Percentiles rank a stretch among this genome's conserved stretches.
Conservation (phyloP, 345 rosid genomes). For the Trapa incisa region DNA sequence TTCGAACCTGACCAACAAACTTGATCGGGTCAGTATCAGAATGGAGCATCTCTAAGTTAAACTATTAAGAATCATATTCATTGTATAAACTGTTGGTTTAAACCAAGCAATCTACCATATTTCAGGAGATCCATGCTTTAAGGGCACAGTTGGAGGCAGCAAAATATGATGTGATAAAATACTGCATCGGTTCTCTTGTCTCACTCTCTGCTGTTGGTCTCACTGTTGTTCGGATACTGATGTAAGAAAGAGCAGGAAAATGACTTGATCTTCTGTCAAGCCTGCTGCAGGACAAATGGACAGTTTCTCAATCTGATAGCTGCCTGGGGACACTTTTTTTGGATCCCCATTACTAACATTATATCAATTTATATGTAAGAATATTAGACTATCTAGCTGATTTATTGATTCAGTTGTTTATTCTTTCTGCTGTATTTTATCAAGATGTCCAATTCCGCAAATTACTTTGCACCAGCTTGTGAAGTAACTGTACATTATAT, state of each 20-base stretch:
- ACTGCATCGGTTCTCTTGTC: conserved; percentile 82
- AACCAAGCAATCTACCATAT: background rate
- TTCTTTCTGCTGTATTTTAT: background rate
- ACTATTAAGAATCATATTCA: background rate
- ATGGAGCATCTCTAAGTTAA: background rate
- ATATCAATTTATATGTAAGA: background rate
- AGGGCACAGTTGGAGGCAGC: conserved; percentile 83
- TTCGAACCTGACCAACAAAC: conserved; percentile 68
- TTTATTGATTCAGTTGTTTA: background rate
- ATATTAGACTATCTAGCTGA: background rate
- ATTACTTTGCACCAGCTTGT: too few relatives aligned
- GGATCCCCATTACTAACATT: background rate
- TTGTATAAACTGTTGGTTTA: background rate
- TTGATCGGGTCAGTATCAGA: conserved; percentile 48
- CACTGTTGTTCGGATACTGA: conserved; percentile 57
- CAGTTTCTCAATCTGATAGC: background rate
- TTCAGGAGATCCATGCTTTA: conserved; percentile 74
- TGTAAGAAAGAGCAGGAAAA: conserved; percentile 20
- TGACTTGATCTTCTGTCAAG: background rate
- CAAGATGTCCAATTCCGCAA: background rate
- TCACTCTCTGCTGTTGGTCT: conserved; percentile 84
- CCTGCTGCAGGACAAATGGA: background rate
- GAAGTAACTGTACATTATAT: too few relatives aligned
- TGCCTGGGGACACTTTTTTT: background rate
- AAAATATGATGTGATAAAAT: conserved; percentile 79